phyloP scores from a whole-genome alignment of 2,329 filamentous ascomycete species.

The Clonostachys solani region DNA sequence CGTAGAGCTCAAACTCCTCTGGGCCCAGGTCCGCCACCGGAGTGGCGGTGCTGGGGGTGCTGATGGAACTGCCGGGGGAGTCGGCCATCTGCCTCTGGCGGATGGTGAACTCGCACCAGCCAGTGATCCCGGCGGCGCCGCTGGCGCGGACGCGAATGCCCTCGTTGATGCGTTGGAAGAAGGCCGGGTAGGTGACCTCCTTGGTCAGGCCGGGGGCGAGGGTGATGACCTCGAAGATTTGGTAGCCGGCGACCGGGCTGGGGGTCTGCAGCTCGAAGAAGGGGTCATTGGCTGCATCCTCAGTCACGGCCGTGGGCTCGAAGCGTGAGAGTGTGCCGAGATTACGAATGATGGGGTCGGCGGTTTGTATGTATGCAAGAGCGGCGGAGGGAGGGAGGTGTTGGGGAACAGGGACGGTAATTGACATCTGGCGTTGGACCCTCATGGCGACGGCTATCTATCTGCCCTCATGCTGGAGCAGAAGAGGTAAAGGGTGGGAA shows the following conservation, averaged over 20 bases:
- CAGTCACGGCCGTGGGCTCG: slow-evolving; percentile 23
- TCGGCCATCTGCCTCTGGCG: slow-evolving; percentile 10
- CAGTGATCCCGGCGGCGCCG: slow-evolving; percentile 34
- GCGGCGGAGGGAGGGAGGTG: slow-evolving; percentile 28
- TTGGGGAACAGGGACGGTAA: slow-evolving; percentile 35
- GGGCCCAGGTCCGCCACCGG: slow-evolving; percentile 7
- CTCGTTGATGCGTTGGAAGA: slow-evolving; percentile 34
- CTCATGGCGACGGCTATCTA: slow-evolving; percentile 17
- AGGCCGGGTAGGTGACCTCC: slow-evolving; percentile 32
- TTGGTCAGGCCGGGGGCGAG: slow-evolving; percentile 34
- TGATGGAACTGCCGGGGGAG: slow-evolving; percentile 16
- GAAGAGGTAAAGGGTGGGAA: background rate
- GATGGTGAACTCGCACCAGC: slow-evolving; percentile 31
- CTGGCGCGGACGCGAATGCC: slow-evolving; percentile 37
- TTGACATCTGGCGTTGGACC: slow-evolving; percentile 22
- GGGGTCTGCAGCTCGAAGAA: slow-evolving; percentile 30
- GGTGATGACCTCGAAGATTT: slow-evolving; percentile 21
- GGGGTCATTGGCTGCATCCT: slow-evolving; percentile 28
- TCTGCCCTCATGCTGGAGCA: background rate
- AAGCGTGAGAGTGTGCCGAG: slow-evolving; percentile 29
- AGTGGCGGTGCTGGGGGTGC: slow-evolving; percentile 15
- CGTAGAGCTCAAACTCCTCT: slow-evolving; percentile 24
- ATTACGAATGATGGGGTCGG: slow-evolving; percentile 34
- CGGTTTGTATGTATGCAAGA: slow-evolving; percentile 30
- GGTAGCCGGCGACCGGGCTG: slow-evolving; percentile 25